Conservation (phyloP, 2,329 filamentous ascomycete genomes). For the Talaromyces sp. region DNA sequence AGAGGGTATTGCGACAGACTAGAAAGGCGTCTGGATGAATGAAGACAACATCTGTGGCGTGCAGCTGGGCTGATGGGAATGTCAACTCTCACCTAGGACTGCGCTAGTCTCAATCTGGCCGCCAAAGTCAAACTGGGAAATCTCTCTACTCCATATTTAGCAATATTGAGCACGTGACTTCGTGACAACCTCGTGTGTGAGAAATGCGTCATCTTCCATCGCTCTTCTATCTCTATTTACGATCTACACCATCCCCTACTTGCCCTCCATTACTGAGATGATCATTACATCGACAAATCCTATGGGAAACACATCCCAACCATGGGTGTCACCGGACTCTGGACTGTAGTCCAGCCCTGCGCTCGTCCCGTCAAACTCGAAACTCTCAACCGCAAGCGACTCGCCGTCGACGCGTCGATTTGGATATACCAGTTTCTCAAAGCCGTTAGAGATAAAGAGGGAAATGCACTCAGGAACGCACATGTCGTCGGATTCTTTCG, state of each 20-base stretch:
- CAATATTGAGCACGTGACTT: constrained; percentile 14
- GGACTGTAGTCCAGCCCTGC: constrained; percentile 92
- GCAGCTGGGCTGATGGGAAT: no score
- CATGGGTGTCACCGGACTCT: constrained; percentile 98
- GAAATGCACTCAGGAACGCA: constrained; percentile 91
- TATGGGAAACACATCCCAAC: constrained; percentile 9
- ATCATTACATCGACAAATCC: not conserved
- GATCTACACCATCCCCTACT: no score
- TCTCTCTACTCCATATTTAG: not conserved
- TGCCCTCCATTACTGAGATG: not conserved
- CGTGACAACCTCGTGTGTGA: constrained; percentile 7
- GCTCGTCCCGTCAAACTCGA: constrained; percentile 94
- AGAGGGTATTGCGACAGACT: no score
- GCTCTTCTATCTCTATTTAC: not conserved
- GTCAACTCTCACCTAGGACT: no score
- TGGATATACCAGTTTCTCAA: constrained; percentile 99
- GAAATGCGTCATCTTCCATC: constrained; percentile 11
- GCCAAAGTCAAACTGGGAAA: no score
- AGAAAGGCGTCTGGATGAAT: no score
- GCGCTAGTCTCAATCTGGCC: no score
- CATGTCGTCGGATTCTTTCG: constrained; percentile 98
- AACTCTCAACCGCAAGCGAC: constrained; percentile 90
- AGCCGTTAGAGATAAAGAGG: constrained; percentile 96
- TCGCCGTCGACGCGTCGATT: constrained; percentile 96
- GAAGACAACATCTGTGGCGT: no score